phyloP scores from a whole-genome alignment of 305 asterid genomes.

The Plantago lanceolata region DNA sequence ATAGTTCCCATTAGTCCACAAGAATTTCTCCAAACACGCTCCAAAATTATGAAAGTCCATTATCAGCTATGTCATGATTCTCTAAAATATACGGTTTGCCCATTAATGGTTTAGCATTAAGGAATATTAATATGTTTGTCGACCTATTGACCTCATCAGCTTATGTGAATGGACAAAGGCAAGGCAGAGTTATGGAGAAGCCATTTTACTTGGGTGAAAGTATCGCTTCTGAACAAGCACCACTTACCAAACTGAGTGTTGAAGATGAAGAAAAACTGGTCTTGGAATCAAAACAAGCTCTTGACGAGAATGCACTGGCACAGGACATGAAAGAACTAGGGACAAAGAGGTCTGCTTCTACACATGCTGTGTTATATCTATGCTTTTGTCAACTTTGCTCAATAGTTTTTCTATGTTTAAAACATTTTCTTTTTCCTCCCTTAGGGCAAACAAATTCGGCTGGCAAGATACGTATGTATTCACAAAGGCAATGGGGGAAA shows the following conservation, averaged over 20 bases:
- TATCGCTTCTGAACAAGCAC: conserved; percentile 37
- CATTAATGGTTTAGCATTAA: neutral
- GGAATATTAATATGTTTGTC: neutral
- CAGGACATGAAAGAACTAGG: conserved; percentile 81
- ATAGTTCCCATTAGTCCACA: neutral
- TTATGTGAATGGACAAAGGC: conserved; percentile 86
- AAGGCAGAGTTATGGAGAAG: conserved; percentile 83
- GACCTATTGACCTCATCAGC: conserved; percentile 38
- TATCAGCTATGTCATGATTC: neutral
- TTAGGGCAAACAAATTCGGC: conserved; percentile 87
- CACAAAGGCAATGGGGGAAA: conserved; percentile 99
- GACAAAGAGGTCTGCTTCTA: conserved; percentile 51
- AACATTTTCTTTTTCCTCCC: neutral
- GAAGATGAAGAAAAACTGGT: conserved; percentile 77
- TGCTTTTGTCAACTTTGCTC: neutral
- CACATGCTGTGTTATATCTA: neutral
- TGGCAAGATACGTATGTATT: conserved; percentile 97
- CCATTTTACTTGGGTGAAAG: conserved; percentile 67
- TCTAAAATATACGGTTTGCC: neutral
- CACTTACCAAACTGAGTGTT: conserved; percentile 48
- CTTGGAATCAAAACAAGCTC: conserved; percentile 45
- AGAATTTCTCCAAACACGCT: neutral
- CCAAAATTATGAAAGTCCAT: neutral
- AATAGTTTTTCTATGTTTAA: neutral
- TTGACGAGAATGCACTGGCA: conserved; percentile 36